Evolutionary conservation across 2,329 filamentous ascomycete species (phyloP), one percentile per base, ranked within the genome.

Genomic region (Xylariaceae sp.): DNA sequence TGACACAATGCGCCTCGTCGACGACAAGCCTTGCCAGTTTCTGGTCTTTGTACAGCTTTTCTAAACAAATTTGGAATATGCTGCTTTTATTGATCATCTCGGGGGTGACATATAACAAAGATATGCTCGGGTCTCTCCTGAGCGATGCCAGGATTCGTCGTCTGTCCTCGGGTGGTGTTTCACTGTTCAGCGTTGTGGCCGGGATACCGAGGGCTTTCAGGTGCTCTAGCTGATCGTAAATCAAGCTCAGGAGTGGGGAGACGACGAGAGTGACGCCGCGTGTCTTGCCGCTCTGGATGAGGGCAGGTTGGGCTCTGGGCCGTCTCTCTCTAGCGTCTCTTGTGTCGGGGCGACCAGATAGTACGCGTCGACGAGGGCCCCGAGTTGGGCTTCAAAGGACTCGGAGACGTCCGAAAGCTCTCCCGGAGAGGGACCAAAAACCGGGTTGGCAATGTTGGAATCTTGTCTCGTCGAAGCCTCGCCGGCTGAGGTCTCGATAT

Each of bases 1-100:
- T 97, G 20, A 98, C 92, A 65, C 93, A 98, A 64, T 98, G 93
- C 16, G 93, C 93, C 68, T 98, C 93, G 57, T 98, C 93, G 52
- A 98, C 95, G 42, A 97, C 93, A 38, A 98, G 80, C 17, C 93
- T 82, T 14, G 93, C 92, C 39, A 98, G 79, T 57, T 84, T 86
- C 4, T 76, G 71, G 40, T 80, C 80, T 11, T 67, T 66, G 63
- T 95, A 77, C n/a, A 97, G 72, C 2, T 71, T 73, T 41, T 80
- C 70, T 52, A 98, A 74, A 3, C 74, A 77, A 40, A 74, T 76
- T 45, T 82, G 72, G 64, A 97, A 86, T 2, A 71, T 70, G 33
- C 75, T 65, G 62, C 84, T 97, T 63, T 90, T 92, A 69, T 76
- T 88, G 41, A 97, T 75, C 92, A 97, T 96, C 67, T 98, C 93